phyloP scores from a whole-genome alignment of 139 green algal species.

The Pseudopediastrum boryanum region DNA sequence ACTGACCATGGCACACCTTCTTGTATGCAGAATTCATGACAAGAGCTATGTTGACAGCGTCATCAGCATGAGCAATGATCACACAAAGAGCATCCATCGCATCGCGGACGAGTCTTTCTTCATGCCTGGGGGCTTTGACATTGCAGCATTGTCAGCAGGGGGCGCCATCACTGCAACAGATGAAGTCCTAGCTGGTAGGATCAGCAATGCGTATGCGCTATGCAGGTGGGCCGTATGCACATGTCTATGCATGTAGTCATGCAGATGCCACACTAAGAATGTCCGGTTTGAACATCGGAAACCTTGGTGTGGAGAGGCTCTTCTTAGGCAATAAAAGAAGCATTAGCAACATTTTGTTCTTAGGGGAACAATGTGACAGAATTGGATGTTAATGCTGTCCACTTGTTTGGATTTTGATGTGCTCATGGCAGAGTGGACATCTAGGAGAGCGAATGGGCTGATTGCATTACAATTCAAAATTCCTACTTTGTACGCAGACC shows the following conservation, averaged over 20 bases:
- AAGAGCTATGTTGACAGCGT: constrained; percentile 25
- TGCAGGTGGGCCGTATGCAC: constrained; percentile 1
- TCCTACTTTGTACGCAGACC: constrained; percentile 9
- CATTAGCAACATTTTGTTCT: too few species aligned
- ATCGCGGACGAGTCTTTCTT: constrained; percentile 40
- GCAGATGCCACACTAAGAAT: too few species aligned
- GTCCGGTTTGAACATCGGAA: too few species aligned
- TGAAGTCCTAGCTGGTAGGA: constrained; percentile 46
- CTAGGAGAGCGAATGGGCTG: too few species aligned
- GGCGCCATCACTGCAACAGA: constrained; percentile 51
- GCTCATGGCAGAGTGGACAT: too few species aligned
- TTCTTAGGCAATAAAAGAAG: too few species aligned
- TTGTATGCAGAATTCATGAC: constrained; percentile 32
- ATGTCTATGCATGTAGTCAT: background rate
- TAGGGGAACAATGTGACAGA: too few species aligned
- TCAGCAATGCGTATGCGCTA: constrained; percentile 22
- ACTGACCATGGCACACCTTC: background rate
- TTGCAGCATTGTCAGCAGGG: constrained; percentile 60
- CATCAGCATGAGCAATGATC: constrained; percentile 20
- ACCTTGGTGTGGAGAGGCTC: too few species aligned
- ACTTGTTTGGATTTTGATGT: too few species aligned
- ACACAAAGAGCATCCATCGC: constrained; percentile 31
- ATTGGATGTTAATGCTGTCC: too few species aligned
- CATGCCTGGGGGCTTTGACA: constrained; percentile 50
- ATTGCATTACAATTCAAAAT: too few species aligned